Evolutionary conservation across 1,284 basidiomycete species (phyloP), one percentile per base, ranked within the genome.

Genomic region (Phenoliferia sp.): DNA sequence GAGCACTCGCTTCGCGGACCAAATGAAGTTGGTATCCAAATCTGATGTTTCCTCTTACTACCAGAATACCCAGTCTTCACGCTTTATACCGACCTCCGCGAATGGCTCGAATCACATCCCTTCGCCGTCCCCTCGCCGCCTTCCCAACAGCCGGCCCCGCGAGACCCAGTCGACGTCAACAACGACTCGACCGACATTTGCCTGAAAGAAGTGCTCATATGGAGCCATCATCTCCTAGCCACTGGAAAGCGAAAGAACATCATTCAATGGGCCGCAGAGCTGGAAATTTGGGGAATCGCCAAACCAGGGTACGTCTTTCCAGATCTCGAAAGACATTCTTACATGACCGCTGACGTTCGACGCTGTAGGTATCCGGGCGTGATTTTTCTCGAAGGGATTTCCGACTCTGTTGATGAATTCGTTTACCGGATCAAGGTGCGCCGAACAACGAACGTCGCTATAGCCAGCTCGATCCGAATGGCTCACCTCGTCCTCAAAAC

Each of bases 201-300:
- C 5, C 17, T 69, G 29, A 73, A 70, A 28, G 32, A 34, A 2
- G 48, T 55, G 0, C 44, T 73, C 1, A n/a, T 73, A 22, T 73
- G 71, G 71, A 59, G 54, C 2, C 71, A 73, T 33, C 71, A 73
- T 26, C 63, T 73, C 0, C 62, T 73, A 3, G 71, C 71, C 3
- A 73, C 59, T 3, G 39, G 59, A 5, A 67, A 69, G 62, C 73
- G 74, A 0, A 59, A 48, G 16, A 67, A 73, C 55, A 65, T 75
- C 2, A 35, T 75, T 3, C 64, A 70, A 39, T 75, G 74, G 74
- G 68, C 68, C 28, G 63, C 58, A 17, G 56, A 69, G 19, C 67
- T 72, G 22, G 36, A 59, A 33, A 34, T 73, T 28, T 74, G 55
- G 64, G 55, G 31, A 16, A 9, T 73, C 3, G 52, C 64, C 2